phyloP scores from a whole-genome alignment of 768 basidiomycete genomes.

The Coprinopsis cinerea region DNA sequence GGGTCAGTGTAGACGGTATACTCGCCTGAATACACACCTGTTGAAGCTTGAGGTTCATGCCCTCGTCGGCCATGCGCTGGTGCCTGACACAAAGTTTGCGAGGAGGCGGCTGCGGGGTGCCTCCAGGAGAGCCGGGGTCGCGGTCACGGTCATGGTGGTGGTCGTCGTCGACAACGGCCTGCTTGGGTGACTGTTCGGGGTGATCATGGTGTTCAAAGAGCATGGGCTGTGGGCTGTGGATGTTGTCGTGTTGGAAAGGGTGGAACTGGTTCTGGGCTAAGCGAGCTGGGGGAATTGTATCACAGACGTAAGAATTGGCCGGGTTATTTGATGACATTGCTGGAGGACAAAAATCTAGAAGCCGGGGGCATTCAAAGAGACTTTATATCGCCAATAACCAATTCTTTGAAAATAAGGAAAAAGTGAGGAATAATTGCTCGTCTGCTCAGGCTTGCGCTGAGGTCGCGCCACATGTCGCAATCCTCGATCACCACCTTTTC shows the following conservation, averaged over 20 bases:
- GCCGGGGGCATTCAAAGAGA: neutral
- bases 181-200: slow-evolving; percentile 10
- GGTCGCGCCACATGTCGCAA: slow-evolving; percentile 39
- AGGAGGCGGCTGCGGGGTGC: slow-evolving; percentile 32
- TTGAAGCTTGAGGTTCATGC: slow-evolving; percentile 87
- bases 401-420: neutral
- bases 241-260: slow-evolving; percentile 7
- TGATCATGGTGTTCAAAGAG: slow-evolving; percentile 13
- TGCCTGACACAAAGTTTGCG: slow-evolving; percentile 89
- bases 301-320: slow-evolving; percentile 49
- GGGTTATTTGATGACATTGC: neutral
- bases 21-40: slow-evolving; percentile 35
- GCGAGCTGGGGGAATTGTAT: slow-evolving; percentile 62
- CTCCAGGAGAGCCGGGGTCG: slow-evolving; percentile 19
- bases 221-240: neutral
- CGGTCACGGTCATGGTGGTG: slow-evolving; percentile 10
- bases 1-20: slow-evolving; percentile 12
- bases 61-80: slow-evolving; percentile 95
- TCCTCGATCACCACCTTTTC: slow-evolving; percentile 10
- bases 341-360: slow-evolving; percentile 6
- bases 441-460: slow-evolving; percentile 20
- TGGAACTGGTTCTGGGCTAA: slow-evolving; percentile 27
- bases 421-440: neutral
- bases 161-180: slow-evolving; percentile 12
- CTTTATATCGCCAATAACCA: neutral